phyloP scores from a whole-genome alignment of 352 stramenopile genomes.

The Phytophthora palmivora region DNA sequence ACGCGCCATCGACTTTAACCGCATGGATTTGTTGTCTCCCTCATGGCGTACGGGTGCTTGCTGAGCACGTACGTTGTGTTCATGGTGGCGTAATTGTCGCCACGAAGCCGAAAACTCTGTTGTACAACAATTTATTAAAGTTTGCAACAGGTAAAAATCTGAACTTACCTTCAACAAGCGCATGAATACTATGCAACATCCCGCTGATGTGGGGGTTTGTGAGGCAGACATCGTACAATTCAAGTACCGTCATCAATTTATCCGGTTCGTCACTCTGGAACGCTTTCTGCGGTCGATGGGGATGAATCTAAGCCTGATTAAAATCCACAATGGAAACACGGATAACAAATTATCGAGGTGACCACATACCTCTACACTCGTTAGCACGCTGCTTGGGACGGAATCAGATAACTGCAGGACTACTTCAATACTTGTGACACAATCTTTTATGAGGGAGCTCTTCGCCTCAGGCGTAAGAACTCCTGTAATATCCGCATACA shows the following conservation, averaged over 20 bases:
- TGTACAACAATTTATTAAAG: too few species aligned
- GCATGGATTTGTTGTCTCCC: conserved; percentile 4
- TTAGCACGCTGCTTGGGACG: conserved; percentile 22
- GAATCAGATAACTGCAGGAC: conserved; percentile 48
- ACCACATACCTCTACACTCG: conserved; percentile 27
- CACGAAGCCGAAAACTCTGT: conserved; percentile 18
- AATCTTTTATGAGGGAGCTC: conserved; percentile 52
- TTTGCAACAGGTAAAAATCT: too few species aligned
- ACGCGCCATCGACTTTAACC: conserved; percentile 28
- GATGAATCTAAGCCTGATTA: too few species aligned
- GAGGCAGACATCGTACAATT: conserved; percentile 69
- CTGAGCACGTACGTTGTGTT: conserved; percentile 17
- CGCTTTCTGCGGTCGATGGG: conserved; percentile 37
- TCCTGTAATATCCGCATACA: conserved; percentile 59
- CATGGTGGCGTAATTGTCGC: conserved; percentile 16
- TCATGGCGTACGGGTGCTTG: conserved; percentile 9
- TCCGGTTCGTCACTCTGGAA: conserved; percentile 50
- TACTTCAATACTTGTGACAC: conserved; percentile 47
- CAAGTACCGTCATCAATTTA: conserved; percentile 45
- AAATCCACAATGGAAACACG: not conserved
- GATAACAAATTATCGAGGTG: not conserved
- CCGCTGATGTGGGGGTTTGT: conserved; percentile 61
- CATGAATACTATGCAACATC: conserved; percentile 61
- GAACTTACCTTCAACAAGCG: conserved; percentile 48
- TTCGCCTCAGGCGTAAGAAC: conserved; percentile 51